Base-by-base conservation (phyloP, 2,329 filamentous ascomycete genomes). In the Teratosphaeria epicoccoides region DNA sequence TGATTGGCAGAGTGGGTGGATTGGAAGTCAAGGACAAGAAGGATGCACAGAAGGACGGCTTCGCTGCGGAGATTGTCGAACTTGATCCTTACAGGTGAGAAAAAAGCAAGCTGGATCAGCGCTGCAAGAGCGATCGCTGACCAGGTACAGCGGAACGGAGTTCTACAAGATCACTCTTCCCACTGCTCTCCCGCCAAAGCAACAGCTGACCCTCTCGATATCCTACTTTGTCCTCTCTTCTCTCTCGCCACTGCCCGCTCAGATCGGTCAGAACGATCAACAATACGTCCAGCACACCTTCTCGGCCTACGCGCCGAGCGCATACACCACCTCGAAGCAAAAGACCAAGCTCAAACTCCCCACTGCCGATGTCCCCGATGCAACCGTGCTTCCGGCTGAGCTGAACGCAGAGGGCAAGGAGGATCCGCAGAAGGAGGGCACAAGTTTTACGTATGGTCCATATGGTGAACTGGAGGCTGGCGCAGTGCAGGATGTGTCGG, bases 301-400 rank as follows among this genome's bases (percentile, higher is more conserved):
- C 75, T 91, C 87, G 55, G 86, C 87, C 59, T 95, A 95, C 71
- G 80, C 78, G 46, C 84, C 84, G 14, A 94, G 88, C 9, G 84
- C 85, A 55, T 98, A 98, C 74, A 73, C 78, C 17, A 96, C 89
- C 12, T 70, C 80, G 63, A 95, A 95, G 74, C 93, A 98, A 70
- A 96, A 96, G 81, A 97, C 93, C 37, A 95, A 97, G 71, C 72
- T 98, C 71, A 96, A 96, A 75, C 83, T 95, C 61, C 80, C 87
- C 46, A 85, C 81, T 50, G 73, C 79, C 57, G 84, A 87, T 61
- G 78, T 95, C 24, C 86, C 89, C 52, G 88, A 96, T 66, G 95
- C 88, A 50, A 83, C 80, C 57, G 58, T 56, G 20, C 78, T 94
- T 17, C 76, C 79, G 20, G 71, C 73, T 10, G 69, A 77, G 46